A percentile compares a stretch with the other conserved stretches of the same genome.
These are phyloP conservation scores for Sporobolus alterniflorus DNA, from an alignment of 202 grass and related monocot genomes.

Conservation along the genomic window DNA sequence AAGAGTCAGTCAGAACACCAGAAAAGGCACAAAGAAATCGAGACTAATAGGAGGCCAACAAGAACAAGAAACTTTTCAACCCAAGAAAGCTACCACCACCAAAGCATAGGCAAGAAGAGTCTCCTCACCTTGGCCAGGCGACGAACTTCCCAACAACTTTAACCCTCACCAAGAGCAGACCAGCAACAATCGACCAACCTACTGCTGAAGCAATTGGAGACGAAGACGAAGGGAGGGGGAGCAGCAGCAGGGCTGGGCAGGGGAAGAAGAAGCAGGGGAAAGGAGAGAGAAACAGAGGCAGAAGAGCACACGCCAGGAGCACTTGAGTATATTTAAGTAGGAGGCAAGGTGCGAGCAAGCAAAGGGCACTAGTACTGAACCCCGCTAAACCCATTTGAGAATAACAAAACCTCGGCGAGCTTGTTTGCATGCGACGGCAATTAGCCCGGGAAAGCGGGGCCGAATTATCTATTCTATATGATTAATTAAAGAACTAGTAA, in stretches of 20 bases:
- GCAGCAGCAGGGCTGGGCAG: background rate
- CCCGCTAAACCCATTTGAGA: constrained; percentile 1
- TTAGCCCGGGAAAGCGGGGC: constrained; percentile 28
- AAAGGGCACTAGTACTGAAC: constrained; percentile 41
- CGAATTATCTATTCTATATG: no score
- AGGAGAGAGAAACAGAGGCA: constrained; percentile 19
- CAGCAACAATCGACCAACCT: constrained; percentile 5
- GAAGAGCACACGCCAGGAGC: constrained; percentile 35
- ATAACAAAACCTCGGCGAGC: constrained; percentile 28
- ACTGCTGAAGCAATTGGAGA: constrained; percentile 32
- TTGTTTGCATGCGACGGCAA: constrained; percentile 56
- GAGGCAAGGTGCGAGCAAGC: background rate
- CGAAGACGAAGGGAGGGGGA: background rate
- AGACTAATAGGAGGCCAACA: background rate
- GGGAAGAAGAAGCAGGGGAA: background rate
- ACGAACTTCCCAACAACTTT: background rate
- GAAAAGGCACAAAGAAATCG: background rate
- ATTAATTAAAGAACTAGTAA: constrained; percentile 1
- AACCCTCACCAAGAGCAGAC: constrained; percentile 25
- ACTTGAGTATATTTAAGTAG: constrained; percentile 45
- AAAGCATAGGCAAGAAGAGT: background rate
- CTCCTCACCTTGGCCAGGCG: constrained; percentile 24
- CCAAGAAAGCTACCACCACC: background rate
- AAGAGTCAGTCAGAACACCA: background rate
- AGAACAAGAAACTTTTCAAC: background rate